Evolutionary conservation across 331 rosid genomes (phyloP).

Genomic region (Pyrus hybrid): DNA sequence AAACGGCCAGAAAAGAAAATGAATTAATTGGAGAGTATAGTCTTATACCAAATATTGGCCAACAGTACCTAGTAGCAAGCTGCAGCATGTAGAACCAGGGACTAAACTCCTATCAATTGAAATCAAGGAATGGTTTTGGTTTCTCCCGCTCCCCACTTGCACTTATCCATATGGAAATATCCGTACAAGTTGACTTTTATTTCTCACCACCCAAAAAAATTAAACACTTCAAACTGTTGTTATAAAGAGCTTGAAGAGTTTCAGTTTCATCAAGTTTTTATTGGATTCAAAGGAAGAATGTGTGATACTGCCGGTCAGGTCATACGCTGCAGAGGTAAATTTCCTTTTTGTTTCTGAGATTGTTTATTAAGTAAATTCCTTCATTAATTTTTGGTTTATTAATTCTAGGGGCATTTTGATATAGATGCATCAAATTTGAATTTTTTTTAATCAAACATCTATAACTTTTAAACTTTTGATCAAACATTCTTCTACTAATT

Average conservation of each 20-base stretch:
- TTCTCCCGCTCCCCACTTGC: background rate
- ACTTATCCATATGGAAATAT: background rate
- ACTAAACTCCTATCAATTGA: background rate
- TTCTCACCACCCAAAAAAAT: background rate
- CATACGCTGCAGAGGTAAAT: background rate
- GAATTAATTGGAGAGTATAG: background rate
- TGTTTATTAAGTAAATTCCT: background rate
- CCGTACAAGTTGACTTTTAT: background rate
- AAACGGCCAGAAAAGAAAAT: no score
- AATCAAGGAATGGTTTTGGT: background rate
- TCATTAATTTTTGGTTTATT: background rate
- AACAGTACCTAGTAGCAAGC: no score
- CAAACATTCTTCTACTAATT: no score
- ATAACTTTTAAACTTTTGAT: no score
- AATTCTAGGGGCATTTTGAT: no score
- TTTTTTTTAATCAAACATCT: no score
- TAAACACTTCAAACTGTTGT: background rate
- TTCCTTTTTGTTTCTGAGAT: background rate
- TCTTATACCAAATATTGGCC: background rate
- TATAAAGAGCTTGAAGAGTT: background rate
- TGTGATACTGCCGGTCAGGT: background rate
- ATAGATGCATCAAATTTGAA: no score
- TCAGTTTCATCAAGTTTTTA: background rate
- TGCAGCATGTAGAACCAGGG: background rate
- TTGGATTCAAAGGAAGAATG: background rate